phyloP scores from a whole-genome alignment of 257 asterid species.

The Pogostemon cablin region DNA sequence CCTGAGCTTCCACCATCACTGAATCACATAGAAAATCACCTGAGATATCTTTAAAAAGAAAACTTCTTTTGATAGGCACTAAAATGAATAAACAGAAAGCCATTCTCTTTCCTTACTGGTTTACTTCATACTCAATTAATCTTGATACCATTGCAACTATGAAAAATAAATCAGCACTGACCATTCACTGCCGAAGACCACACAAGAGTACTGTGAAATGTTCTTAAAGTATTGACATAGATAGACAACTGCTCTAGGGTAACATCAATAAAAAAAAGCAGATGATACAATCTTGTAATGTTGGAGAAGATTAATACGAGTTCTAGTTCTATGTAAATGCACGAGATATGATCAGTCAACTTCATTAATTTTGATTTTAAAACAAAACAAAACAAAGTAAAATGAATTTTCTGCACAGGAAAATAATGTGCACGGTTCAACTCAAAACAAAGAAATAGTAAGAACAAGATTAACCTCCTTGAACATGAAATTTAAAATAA shows the following conservation, averaged over 20 bases:
- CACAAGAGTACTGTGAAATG: not conserved
- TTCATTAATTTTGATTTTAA: not conserved
- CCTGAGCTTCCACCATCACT: slow-evolving; percentile 61
- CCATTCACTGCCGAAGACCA: not conserved
- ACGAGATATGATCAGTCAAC: not conserved
- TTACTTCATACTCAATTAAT: slow-evolving; percentile 4
- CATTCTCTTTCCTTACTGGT: not conserved
- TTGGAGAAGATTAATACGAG: not conserved
- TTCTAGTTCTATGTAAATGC: not conserved
- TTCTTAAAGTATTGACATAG: not conserved
- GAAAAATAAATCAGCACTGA: not conserved
- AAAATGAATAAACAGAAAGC: not conserved
- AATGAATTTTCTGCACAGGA: not conserved
- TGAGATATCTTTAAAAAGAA: slow-evolving; percentile 21
- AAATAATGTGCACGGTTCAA: not conserved
- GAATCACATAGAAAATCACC: slow-evolving; percentile 34
- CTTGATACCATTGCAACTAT: slow-evolving; percentile 8
- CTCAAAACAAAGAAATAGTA: not conserved
- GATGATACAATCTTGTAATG: not conserved
- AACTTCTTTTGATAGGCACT: slow-evolving; percentile 20
- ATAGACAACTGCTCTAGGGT: slow-evolving; percentile 2
- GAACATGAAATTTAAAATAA: slow-evolving; percentile 1
- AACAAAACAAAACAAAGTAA: not conserved
- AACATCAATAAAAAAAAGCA: not conserved
- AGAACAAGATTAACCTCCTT: not conserved